Evolutionary conservation across 2,329 filamentous ascomycete genomes (phyloP).

Genomic region (Colletotrichum musicola): DNA sequence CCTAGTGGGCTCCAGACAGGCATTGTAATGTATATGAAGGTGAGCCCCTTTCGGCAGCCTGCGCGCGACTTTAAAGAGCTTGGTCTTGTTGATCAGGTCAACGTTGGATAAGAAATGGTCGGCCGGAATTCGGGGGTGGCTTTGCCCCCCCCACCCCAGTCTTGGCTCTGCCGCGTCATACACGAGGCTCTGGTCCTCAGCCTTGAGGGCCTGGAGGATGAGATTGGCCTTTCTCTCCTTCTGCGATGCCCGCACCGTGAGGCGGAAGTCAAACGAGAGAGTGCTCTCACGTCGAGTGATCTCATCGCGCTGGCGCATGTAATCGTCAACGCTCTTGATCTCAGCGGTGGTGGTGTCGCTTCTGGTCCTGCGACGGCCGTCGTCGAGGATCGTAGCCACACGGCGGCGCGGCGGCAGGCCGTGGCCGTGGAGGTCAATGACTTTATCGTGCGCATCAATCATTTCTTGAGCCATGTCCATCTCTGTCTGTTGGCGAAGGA

Average conservation of each 20-base stretch:
- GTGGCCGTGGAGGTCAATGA: constrained; percentile 18
- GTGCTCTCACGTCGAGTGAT: constrained; percentile 49
- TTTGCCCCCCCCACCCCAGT: constrained; percentile 57
- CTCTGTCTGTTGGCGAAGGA: constrained; percentile 15
- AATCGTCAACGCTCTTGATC: constrained; percentile 43
- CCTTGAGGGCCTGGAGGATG: constrained; percentile 55
- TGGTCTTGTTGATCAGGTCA: constrained; percentile 66
- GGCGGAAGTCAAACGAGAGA: constrained; percentile 56
- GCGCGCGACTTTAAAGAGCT: constrained; percentile 67
- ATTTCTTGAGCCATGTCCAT: constrained; percentile 29
- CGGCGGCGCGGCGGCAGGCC: not conserved
- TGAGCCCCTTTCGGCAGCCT: constrained; percentile 79
- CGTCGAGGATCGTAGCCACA: constrained; percentile 14
- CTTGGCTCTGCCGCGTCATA: constrained; percentile 50
- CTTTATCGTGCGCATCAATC: constrained; percentile 38
- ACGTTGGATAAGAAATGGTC: constrained; percentile 72
- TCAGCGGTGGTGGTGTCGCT: not conserved
- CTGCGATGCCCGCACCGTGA: constrained; percentile 47
- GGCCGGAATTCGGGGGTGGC: constrained; percentile 59
- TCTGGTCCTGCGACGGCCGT: constrained; percentile 2
- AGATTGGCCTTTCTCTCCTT: constrained; percentile 54
- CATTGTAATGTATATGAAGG: constrained; percentile 83
- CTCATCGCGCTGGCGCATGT: constrained; percentile 47
- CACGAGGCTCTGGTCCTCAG: constrained; percentile 50
- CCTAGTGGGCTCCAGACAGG: constrained; percentile 73